Conservation (phyloP, 805 yeast genomes). For the Candida krabiensis region DNA sequence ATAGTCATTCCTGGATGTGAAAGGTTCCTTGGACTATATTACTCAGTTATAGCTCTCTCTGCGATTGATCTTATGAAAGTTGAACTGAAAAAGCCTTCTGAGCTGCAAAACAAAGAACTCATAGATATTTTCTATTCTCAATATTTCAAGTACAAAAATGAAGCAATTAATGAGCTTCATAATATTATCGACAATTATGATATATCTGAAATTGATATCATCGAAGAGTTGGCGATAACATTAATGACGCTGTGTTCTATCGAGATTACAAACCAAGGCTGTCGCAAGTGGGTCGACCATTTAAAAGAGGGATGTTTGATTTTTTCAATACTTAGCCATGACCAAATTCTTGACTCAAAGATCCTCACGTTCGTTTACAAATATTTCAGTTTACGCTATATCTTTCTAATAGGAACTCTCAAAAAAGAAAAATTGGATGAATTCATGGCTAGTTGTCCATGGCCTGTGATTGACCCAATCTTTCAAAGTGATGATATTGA, state of each 20-base stretch:
- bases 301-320: conserved; percentile 31
- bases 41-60: conserved; percentile 26
- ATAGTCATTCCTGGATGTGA: conserved; percentile 28
- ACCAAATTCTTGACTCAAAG: conserved; percentile 20
- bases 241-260: conserved; percentile 30
- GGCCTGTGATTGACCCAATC: conserved; percentile 25
- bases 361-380: conserved; percentile 28
- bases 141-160: conserved; percentile 26
- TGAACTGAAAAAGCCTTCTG: conserved; percentile 6
- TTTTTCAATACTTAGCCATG: conserved; percentile 19
- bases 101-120: conserved; percentile 1
- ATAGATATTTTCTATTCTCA: conserved; percentile 8
- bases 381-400: conserved; percentile 30
- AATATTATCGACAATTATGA: conserved; percentile 26
- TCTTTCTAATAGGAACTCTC: conserved; percentile 28
- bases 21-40: conserved; percentile 23
- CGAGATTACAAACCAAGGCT: conserved; percentile 32
- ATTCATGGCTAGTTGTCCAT: conserved; percentile 19
- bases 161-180: conserved; percentile 31
- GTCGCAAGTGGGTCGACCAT: conserved; percentile 30
- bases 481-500: conserved; percentile 27
- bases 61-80: conserved; percentile 24
- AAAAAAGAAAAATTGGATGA: conserved; percentile 14
- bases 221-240: conserved; percentile 30
- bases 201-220: conserved; percentile 15